Evolutionary conservation across 768 basidiomycete species (phyloP).

Genomic region (Naganishia randhawae): DNA sequence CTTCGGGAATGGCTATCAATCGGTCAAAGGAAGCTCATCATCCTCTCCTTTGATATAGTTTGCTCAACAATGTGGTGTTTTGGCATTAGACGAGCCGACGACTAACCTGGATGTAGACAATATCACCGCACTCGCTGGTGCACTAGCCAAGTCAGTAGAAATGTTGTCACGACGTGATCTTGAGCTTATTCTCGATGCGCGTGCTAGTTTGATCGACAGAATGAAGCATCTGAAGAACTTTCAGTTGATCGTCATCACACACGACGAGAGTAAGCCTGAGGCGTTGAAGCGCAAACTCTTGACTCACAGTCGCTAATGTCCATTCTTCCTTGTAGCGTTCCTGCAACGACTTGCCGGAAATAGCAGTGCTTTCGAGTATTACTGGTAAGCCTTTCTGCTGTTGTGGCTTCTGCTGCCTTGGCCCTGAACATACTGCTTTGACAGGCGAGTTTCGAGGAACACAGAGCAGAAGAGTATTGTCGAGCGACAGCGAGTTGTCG

Average conservation of each 20-base stretch:
- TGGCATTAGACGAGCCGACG: constrained; percentile 96
- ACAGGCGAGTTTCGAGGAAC: constrained; percentile 75
- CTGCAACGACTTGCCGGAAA: constrained; percentile 80
- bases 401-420: not conserved
- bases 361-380: constrained; percentile 83
- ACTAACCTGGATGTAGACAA: constrained; percentile 95
- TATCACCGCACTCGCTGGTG: constrained; percentile 85
- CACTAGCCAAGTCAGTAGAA: constrained; percentile 76
- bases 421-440: not conserved
- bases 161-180: not conserved
- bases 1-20: not conserved
- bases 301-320: not conserved
- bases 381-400: constrained; percentile 61
- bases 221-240: constrained; percentile 84
- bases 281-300: not conserved
- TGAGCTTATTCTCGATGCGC: not conserved
- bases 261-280: constrained; percentile 66
- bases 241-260: constrained; percentile 80
- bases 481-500: constrained; percentile 42
- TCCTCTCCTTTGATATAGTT: not conserved
- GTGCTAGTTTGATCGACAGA: constrained; percentile 83
- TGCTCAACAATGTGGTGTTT: constrained; percentile 67
- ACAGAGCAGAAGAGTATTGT: constrained; percentile 67
- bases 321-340: constrained; percentile 56
- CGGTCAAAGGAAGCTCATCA: not conserved